Percentiles rank a stretch among this genome's conserved stretches.
Evolutionary conservation across 2,329 filamentous ascomycete species (phyloP).

Genomic region (Colletotrichum sp.): DNA sequence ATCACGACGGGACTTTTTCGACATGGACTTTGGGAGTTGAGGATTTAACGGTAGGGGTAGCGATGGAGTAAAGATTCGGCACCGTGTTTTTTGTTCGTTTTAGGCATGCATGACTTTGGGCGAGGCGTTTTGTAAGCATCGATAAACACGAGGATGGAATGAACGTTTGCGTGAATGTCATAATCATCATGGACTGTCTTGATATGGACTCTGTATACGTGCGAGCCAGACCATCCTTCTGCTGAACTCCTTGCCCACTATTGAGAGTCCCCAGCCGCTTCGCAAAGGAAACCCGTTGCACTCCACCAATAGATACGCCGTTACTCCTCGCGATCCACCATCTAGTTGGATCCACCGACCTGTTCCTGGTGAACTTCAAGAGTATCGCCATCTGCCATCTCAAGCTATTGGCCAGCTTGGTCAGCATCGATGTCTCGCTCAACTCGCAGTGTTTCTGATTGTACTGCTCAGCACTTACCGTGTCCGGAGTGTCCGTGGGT

Average conservation of each 20-base stretch:
- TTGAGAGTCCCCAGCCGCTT: neutral
- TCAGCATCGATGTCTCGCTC: slow-evolving; percentile 22
- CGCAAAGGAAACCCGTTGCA: neutral
- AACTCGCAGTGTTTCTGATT: neutral
- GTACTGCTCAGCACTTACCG: slow-evolving; percentile 64
- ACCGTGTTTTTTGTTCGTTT: neutral
- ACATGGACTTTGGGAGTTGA: neutral
- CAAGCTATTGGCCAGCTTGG: slow-evolving; percentile 66
- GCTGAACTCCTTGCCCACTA: neutral
- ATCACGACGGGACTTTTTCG: neutral
- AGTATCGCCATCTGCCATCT: slow-evolving; percentile 95
- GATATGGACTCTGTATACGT: neutral
- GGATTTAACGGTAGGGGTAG: neutral
- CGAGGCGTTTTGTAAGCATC: neutral
- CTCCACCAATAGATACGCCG: neutral
- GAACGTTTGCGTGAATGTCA: slow-evolving; percentile 7
- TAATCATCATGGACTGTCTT: slow-evolving; percentile 19
- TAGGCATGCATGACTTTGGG: neutral
- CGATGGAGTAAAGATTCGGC: neutral
- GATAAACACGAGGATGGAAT: neutral
- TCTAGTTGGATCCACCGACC: slow-evolving; percentile 70
- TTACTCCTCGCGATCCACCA: neutral
- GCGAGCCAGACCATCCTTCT: neutral
- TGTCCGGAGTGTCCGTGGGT: slow-evolving; percentile 86
- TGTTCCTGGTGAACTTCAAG: slow-evolving; percentile 98